Conservation (phyloP, 495 filamentous ascomycete genomes). For the Gamarada debralockiae region DNA sequence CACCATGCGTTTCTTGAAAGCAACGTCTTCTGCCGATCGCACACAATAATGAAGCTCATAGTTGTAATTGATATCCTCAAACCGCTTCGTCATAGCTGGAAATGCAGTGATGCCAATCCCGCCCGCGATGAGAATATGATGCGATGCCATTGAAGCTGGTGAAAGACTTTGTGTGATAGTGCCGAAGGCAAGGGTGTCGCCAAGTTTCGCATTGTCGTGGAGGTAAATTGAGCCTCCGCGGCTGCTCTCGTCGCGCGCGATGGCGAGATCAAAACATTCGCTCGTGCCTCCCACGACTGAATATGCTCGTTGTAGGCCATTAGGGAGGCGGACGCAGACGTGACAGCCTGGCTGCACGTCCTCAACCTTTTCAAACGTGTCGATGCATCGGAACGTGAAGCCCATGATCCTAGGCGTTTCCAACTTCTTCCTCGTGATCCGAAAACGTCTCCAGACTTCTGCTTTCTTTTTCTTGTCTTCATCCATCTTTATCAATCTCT, state of each 20-base stretch:
- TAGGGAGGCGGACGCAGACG: slow-evolving; percentile 38
- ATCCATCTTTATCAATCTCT: slow-evolving; percentile 28
- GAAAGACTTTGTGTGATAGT: no score
- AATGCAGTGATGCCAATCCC: slow-evolving; percentile 50
- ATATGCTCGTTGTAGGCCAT: slow-evolving; percentile 28
- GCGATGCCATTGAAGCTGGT: slow-evolving; percentile 35
- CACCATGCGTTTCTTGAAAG: slow-evolving; percentile 36
- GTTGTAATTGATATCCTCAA: slow-evolving; percentile 31
- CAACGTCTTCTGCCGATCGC: slow-evolving; percentile 33
- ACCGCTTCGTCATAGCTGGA: slow-evolving; percentile 15
- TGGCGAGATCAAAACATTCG: slow-evolving; percentile 36
- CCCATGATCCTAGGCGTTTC: slow-evolving; percentile 34
- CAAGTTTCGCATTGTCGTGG: slow-evolving; percentile 27
- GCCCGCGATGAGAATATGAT: slow-evolving; percentile 43
- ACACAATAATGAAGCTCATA: slow-evolving; percentile 41
- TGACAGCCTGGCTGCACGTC: slow-evolving; percentile 28
- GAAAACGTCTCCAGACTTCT: slow-evolving; percentile 32
- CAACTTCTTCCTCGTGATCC: slow-evolving; percentile 35
- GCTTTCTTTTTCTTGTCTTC: slow-evolving; percentile 16
- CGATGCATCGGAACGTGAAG: slow-evolving; percentile 36
- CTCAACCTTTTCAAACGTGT: neutral
- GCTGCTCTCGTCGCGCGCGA: slow-evolving; percentile 36
- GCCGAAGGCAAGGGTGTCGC: slow-evolving; percentile 42
- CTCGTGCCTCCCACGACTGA: slow-evolving; percentile 38
- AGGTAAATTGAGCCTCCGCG: slow-evolving; percentile 43